Base-by-base conservation (phyloP, 805 yeast genomes). In the Saccharomyces paradoxus region DNA sequence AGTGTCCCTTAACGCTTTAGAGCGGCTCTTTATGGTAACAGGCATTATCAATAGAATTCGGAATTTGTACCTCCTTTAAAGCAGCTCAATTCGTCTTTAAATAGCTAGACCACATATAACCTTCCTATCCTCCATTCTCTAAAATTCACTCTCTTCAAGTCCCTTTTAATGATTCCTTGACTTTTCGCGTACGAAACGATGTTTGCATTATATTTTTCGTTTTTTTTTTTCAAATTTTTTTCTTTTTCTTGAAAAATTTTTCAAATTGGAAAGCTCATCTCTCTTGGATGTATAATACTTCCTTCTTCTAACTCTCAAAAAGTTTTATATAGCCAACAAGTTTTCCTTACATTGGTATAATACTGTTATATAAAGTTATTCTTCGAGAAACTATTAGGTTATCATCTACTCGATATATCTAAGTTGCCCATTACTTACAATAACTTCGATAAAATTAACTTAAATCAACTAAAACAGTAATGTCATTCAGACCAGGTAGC, bases 401-500 rank as follows among this genome's bases (percentile, higher is more conserved):
- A 37, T 37, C 24, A 37, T 37, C 24, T 24, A 37, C 13, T 17
- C 24, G 44, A 37, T 37, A 37, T 7, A 37, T 37, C 44, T 37
- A 37, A 17, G 30, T 24, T 46, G 22, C 17, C 49, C 22, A 46
- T 27, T 46, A 14, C 27, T 46, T 26, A 24, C 22, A 46, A 24
- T 14, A 46, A 21, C 31, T 48, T 29, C 27, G 22, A 24, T 41
- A 30, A 32, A 41, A 14, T 26, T 41, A 46, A 44, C 41, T 44
- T 41, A 21, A 37, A 31, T 51, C 22, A 49, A 31, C 24, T 50
- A 46, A 51, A 56, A 31, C 50, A 53, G 68, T 55, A 77, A 88
- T 89, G 96, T 89, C 92, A 71, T 85, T 84, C 71, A 82, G 84
- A 76, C 82, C 87, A 69, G 83, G 82, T 63, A 73, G 78, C 59